Conservation (phyloP, 2,329 filamentous ascomycete genomes). For the Fusarium citri region DNA sequence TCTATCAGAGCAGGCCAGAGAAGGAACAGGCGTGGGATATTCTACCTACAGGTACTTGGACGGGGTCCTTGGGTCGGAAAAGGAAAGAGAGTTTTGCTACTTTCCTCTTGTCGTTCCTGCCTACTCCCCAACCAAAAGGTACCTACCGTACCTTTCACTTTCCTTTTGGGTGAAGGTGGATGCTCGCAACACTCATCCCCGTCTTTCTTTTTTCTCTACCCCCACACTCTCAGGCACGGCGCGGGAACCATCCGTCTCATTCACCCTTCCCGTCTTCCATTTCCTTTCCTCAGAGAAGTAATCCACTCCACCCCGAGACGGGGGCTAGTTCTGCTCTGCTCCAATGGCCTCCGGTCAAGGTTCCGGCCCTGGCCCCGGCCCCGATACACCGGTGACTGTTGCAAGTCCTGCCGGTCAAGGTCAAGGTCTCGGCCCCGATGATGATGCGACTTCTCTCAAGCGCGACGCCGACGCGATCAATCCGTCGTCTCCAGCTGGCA, state of each 20-base stretch:
- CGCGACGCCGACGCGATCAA: conserved; percentile 40
- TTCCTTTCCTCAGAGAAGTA: conserved; percentile 24
- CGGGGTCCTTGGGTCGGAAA: neutral
- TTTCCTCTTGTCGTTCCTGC: neutral
- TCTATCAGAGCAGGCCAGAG: neutral
- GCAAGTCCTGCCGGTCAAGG: conserved; percentile 31
- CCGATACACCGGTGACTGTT: conserved; percentile 35
- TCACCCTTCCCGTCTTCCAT: conserved; percentile 16
- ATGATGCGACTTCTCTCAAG: conserved; percentile 31
- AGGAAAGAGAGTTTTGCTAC: neutral
- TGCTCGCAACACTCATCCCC: conserved; percentile 23
- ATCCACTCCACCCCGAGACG: conserved; percentile 17
- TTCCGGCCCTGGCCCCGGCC: conserved; percentile 16
- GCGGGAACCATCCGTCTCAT: conserved; percentile 8
- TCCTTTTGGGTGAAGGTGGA: conserved; percentile 19
- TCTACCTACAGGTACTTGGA: neutral
- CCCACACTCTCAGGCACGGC: conserved; percentile 25
- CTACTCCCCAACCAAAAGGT: neutral
- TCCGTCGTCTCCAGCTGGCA: conserved; percentile 32
- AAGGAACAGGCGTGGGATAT: neutral
- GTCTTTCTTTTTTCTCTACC: conserved; percentile 6
- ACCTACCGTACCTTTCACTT: neutral
- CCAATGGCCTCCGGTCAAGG: conserved; percentile 40
- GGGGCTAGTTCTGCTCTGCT: conserved; percentile 14
- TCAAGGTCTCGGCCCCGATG: conserved; percentile 16